Conservation (phyloP, 1,139 yeast genomes). For the Blastobotrys proliferans region DNA sequence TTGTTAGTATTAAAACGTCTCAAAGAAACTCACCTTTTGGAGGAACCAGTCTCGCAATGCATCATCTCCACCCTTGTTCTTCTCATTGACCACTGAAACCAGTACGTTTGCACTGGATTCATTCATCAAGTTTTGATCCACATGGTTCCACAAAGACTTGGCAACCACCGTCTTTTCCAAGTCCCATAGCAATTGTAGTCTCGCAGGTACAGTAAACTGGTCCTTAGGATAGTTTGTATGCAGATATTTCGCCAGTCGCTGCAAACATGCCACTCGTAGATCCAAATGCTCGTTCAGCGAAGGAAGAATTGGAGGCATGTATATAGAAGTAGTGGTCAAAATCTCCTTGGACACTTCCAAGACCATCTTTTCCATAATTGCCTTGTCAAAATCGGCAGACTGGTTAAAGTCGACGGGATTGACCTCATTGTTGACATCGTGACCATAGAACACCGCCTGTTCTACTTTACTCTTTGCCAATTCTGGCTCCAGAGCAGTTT, state of each 20-base stretch:
- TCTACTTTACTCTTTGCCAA: constrained; percentile 68
- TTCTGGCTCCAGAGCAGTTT: constrained; percentile 28
- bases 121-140: constrained; percentile 19
- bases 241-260: constrained; percentile 46
- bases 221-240: constrained; percentile 43
- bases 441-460: constrained; percentile 69
- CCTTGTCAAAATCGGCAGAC: constrained; percentile 33
- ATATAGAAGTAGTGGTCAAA: constrained; percentile 44
- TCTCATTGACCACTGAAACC: constrained; percentile 16
- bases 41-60: constrained; percentile 29
- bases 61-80: constrained; percentile 16
- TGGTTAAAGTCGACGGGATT: constrained; percentile 57
- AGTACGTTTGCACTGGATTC: constrained; percentile 15
- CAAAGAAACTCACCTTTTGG: constrained; percentile 16
- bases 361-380: constrained; percentile 48
- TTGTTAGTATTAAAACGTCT: background rate
- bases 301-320: constrained; percentile 45
- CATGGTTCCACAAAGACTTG: constrained; percentile 44
- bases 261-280: constrained; percentile 39
- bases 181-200: constrained; percentile 41
- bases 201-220: constrained; percentile 34
- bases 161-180: constrained; percentile 60
- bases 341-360: constrained; percentile 51
- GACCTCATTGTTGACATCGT: constrained; percentile 29
- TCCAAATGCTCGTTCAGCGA: constrained; percentile 43